Conservation (phyloP, 1,284 basidiomycete species). For the Heliocybe sulcata region DNA sequence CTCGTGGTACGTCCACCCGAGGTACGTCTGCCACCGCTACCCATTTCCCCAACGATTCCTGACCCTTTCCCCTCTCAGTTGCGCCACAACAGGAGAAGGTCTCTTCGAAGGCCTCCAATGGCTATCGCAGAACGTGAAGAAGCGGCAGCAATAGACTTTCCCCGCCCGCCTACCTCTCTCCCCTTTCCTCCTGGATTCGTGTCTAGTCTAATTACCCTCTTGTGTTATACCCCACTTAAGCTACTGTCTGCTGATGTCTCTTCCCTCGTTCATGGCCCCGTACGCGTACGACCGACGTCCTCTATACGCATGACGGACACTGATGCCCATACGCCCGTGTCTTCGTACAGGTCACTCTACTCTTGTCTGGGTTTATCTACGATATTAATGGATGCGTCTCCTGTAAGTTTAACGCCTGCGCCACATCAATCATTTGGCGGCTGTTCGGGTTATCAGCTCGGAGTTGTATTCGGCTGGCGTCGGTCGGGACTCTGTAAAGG, state of each 20-base stretch:
- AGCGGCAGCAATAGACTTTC: slow-evolving; percentile 59
- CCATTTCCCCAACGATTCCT: neutral
- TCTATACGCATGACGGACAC: slow-evolving; percentile 25
- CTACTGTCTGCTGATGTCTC: slow-evolving; percentile 22
- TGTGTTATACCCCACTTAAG: slow-evolving; percentile 19
- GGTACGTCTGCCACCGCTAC: slow-evolving; percentile 41
- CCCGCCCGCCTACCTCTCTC: neutral
- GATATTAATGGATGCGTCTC: slow-evolving; percentile 1
- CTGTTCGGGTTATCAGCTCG: neutral
- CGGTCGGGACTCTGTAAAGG: neutral
- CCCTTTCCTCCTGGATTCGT: slow-evolving; percentile 1
- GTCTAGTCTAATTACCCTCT: slow-evolving; percentile 15
- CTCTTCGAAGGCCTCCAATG: slow-evolving; percentile 94
- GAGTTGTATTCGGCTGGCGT: neutral
- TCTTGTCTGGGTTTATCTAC: slow-evolving; percentile 10
- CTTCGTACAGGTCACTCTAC: slow-evolving; percentile 9
- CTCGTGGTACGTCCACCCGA: slow-evolving; percentile 98
- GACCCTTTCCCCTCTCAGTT: slow-evolving; percentile 41
- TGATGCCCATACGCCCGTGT: slow-evolving; percentile 20
- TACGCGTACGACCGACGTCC: slow-evolving; percentile 28
- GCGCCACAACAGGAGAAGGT: slow-evolving; percentile 94
- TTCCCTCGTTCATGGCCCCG: slow-evolving; percentile 24
- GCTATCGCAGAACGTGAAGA: slow-evolving; percentile 95
- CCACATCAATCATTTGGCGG: neutral
- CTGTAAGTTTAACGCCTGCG: neutral